Evolutionary conservation across 176 grass and related monocot species (phyloP), one percentile per base, ranked within the genome.

Genomic region (Lolium perenne): DNA sequence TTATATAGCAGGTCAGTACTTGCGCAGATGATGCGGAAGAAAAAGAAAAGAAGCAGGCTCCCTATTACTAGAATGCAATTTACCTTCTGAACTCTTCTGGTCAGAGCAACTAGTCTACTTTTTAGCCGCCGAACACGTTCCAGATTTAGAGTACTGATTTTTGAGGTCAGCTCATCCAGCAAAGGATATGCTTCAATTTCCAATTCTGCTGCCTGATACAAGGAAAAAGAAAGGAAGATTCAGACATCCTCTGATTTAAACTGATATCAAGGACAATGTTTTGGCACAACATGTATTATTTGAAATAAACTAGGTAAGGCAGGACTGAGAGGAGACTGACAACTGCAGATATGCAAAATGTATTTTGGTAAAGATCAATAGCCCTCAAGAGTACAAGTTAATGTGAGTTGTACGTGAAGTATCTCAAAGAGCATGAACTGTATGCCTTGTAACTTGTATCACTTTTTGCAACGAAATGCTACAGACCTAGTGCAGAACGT

Each of bases 111-210:
- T 72, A 98, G 82, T 83, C 92, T 91, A 77, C 97, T 96, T 92
- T 98, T 98, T 72, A 98, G 79, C 12, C 97, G 92, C 17, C 94
- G 87, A 26, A 84, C 97, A 54, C 88, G 84, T 81, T 98, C 97
- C 92, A 98, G 91, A 88, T 94, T 96, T 71, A 98, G 76, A 45
- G 94, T 98, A 79, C 94, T 98, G 51, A 98, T 96, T 86, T 94
- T 98, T 17, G 94, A 98, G 38, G 97, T 98, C 43, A 98, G 74
- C 85, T 98, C 97, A 78, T 98, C 97, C 70, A 98, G 84, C 80
- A 98, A 88, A 26, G 97, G 97, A 72, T 98, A 98, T 43, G 97
- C 97, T 78, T 98, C 94, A 48, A 95, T 92, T 95, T 98, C 97
- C 90, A 98, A 84, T 75, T 98, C 94, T 13, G 90, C 84, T 4